These are phyloP conservation scores for Lachancea nothofagi DNA, from an alignment of 805 yeast species.

Conservation along the genomic window DNA sequence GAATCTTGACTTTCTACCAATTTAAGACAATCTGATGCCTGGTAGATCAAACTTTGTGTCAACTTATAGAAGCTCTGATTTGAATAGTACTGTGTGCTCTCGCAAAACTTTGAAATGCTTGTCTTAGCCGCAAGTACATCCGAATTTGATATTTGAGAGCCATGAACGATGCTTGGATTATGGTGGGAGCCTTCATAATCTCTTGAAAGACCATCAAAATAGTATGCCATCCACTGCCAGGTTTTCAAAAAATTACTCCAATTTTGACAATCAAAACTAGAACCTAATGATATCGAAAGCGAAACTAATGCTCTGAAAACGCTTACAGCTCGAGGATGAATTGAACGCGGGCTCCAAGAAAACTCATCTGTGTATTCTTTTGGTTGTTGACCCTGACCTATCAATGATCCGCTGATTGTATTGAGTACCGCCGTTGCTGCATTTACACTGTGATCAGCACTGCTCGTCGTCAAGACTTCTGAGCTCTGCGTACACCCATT, in stretches of 20 bases:
- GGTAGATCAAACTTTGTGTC: slow-evolving; percentile 40
- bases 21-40: slow-evolving; percentile 33
- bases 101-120: slow-evolving; percentile 56
- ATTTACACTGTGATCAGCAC: neutral
- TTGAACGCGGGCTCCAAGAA: slow-evolving; percentile 35
- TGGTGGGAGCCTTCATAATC: slow-evolving; percentile 32
- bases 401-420: slow-evolving; percentile 22
- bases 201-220: slow-evolving; percentile 54
- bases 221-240: slow-evolving; percentile 75
- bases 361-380: neutral
- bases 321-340: slow-evolving; percentile 64
- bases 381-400: slow-evolving; percentile 10
- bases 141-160: slow-evolving; percentile 38
- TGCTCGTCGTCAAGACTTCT: slow-evolving; percentile 36
- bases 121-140: slow-evolving; percentile 50
- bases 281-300: slow-evolving; percentile 76
- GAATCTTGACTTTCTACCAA: slow-evolving; percentile 5
- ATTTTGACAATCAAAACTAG: slow-evolving; percentile 49
- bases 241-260: slow-evolving; percentile 64
- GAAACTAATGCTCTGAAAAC: slow-evolving; percentile 76
- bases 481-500: slow-evolving; percentile 41
- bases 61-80: slow-evolving; percentile 45
- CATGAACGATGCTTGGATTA: slow-evolving; percentile 37
- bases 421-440: slow-evolving; percentile 14
- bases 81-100: slow-evolving; percentile 54